Percentiles rank a stretch among this genome's conserved stretches.
Conservation (phyloP, 73 alveolate species). For the Symbiodinium pilosum region DNA sequence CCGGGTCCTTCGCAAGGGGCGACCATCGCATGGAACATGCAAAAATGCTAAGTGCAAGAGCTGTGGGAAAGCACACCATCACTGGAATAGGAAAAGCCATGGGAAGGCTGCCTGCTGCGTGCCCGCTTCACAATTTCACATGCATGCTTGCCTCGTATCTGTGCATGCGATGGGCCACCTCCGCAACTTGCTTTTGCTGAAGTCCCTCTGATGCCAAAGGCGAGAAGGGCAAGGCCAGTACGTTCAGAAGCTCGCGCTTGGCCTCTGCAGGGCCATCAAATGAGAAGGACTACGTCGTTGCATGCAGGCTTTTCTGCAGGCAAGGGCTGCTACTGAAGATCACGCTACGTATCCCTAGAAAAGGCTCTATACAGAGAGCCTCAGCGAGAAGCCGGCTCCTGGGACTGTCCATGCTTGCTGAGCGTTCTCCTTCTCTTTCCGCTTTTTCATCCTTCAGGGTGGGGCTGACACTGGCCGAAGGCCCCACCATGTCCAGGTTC, state of each 20-base stretch:
- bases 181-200: slow-evolving; percentile 31
- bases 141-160: background rate
- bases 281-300: background rate
- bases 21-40: background rate
- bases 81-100: too few species aligned
- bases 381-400: background rate
- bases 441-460: background rate
- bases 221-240: slow-evolving; percentile 70
- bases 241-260: slow-evolving; percentile 29
- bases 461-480: background rate
- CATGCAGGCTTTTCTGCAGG: background rate
- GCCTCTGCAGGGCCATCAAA: background rate
- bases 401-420: too few species aligned
- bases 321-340: too few species aligned
- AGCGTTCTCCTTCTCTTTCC: background rate
- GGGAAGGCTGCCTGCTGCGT: too few species aligned
- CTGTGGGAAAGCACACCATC: too few species aligned
- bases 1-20: background rate
- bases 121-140: too few species aligned
- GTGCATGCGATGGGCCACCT: background rate
- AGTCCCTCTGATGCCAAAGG: slow-evolving; percentile 75
- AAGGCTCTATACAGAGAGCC: too few species aligned
- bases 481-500: background rate
- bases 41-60: background rate
- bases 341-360: too few species aligned